These are phyloP conservation scores for Podaxis mareebaensis DNA, from an alignment of 768 basidiomycete genomes.

Conservation along the genomic window DNA sequence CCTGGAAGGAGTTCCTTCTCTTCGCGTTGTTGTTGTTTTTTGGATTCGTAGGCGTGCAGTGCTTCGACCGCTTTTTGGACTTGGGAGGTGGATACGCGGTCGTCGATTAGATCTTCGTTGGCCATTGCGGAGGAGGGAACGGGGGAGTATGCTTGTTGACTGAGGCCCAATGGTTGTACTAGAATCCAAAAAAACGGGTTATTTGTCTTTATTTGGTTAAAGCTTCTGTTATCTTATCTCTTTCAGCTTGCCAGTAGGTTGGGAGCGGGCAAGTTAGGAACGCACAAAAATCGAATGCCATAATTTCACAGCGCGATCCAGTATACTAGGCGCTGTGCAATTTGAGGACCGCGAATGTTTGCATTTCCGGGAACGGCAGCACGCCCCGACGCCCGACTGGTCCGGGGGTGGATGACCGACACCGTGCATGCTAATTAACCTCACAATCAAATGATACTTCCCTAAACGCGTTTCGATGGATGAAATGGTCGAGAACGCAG, in stretches of 20 bases:
- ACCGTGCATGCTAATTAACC: background rate
- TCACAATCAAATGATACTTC: background rate
- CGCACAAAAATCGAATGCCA: background rate
- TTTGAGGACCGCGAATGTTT: background rate
- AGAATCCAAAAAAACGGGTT: conserved; percentile 7
- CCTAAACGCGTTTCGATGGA: background rate
- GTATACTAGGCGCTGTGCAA: no score
- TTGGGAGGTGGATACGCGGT: conserved; percentile 69
- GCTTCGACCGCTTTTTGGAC: conserved; percentile 79
- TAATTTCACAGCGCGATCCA: no score
- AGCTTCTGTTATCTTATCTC: conserved; percentile 10
- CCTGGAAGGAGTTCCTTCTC: conserved; percentile 74
- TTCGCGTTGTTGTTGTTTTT: conserved; percentile 62
- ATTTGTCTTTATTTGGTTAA: conserved; percentile 1
- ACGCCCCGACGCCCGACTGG: background rate
- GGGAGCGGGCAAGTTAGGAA: background rate
- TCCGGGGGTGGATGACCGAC: background rate
- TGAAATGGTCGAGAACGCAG: background rate
- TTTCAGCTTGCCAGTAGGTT: background rate
- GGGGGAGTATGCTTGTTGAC: background rate
- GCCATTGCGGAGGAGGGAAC: conserved; percentile 35
- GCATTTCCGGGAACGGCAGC: background rate
- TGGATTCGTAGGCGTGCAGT: conserved; percentile 68
- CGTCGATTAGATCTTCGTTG: conserved; percentile 61
- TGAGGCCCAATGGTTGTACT: background rate